Evolutionary conservation across 352 stramenopile species (phyloP), one percentile per base, ranked within the genome.

Genomic region (Globisporangium abappressorium): DNA sequence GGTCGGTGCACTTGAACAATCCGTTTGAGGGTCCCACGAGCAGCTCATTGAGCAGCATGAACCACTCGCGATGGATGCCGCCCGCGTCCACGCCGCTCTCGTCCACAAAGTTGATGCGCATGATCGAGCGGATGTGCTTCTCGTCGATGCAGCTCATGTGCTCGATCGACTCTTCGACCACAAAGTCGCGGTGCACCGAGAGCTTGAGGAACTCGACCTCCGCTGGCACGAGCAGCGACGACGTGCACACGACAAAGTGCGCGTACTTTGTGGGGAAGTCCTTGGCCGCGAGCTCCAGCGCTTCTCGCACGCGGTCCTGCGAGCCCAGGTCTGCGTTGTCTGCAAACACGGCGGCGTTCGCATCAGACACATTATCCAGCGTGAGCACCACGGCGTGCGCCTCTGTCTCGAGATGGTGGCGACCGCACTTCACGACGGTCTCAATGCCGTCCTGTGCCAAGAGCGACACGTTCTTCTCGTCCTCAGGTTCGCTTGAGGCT

Each of bases 31-130:
- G 59, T 28, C 77, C 63, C 18, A 81, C 72, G 36, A 90, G 58
- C 24, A 77, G 56, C 33, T 85, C 70, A 53, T 73, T 84, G n/a
- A 95, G 65, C 20, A 94, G 73, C 14, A 77, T 67, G 59, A 94
- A 90, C 88, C 88, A 95, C 77, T 94, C 85, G 12, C 87, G 76
- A 64, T 92, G 81, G 8, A 95, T 66, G 18, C 81, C 90, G 9
- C 88, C 90, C n/a, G 86, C 88, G 63, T 96, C 85, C 0, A 92
- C 68, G 8, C 74, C 87, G 38, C 71, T 77, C 53, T 95, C 89
- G 38, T 77, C 77, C 7, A 82, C 68, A 66, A 97, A 95, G 34
- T 91, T 71, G 26, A 93, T 81, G 15, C 86, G 82, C 62, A 95
- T 84, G 5, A 82, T 77, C 1, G 80, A 87, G 26, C 76, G 80